Base-by-base conservation (phyloP, 2,329 filamentous ascomycete genomes). In the Cryphonectria parasitica region DNA sequence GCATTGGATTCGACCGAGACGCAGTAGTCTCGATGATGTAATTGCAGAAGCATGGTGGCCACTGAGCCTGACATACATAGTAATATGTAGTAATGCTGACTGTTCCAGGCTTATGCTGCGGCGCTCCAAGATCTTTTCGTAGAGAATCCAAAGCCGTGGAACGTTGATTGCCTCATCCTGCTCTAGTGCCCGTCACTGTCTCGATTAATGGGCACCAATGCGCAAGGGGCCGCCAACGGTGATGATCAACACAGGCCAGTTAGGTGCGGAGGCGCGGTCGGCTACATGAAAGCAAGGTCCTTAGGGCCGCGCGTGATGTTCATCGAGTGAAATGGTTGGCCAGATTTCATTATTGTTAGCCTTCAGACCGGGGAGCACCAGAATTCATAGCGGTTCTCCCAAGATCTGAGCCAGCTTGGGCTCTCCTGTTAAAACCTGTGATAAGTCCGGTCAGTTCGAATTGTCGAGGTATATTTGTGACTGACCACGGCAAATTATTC, bases 221-320 rank as follows among this genome's bases (percentile, higher is more conserved):
- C 54, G 15, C 54, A 17, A 58, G 25, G 54, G 54, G 25, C 25
- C 7, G 54, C 54, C 13, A 34, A 31, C 15, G 25, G 54, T 31
- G 54, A 58, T 31, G 54, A 58, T 58, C 54, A 58, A 19, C 13
- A 5, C 54, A 25, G 41, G 62, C n/a, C 41, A 49, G 28, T 52
- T 17, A 52, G 62, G 62, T 43, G 62, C 62, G 34, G 41, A 64
- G 41, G 61, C 61, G 45, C 22, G 45, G 19, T n/a, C 13, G 62
- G 17, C 39, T 28, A 52, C 28, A 25, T 52, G 62, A 49, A 49
- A 25, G 25, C 52, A 17, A 64, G 39, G 49, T 56, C 52, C 25
- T 3, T 28, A 56, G 54, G 54, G 54, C 8, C 54, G 25, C 54
- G 54, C 54, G 54, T 58, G 25, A 62, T 11, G 36, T 39, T 34